Percentiles rank a stretch among this genome's conserved stretches.
Conservation (phyloP, 1,284 basidiomycete species). For the Cutaneotrichosporon cavernicola region DNA sequence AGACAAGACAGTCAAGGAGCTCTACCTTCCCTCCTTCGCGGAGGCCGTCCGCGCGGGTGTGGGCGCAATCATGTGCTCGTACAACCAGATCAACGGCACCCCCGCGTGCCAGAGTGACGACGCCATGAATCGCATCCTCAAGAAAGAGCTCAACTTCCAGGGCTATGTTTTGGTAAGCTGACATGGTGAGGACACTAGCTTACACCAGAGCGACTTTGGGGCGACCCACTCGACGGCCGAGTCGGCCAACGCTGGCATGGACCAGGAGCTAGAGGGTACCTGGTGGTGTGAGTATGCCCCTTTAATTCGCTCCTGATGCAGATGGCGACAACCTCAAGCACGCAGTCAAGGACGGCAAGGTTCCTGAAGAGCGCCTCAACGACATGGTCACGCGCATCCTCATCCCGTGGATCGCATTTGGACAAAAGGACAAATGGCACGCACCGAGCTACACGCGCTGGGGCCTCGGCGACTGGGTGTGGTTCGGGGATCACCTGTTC, state of each 20-base stretch:
- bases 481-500: conserved; percentile 32
- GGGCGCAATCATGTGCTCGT: conserved; percentile 55
- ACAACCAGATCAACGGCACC: conserved; percentile 70
- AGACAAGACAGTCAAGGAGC: conserved; percentile 53
- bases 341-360: conserved; percentile 67
- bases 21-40: conserved; percentile 55
- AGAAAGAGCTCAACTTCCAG: conserved; percentile 64
- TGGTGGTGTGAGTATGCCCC: conserved; percentile 33
- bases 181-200: conserved; percentile 1
- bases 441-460: conserved; percentile 49
- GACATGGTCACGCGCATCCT: conserved; percentile 58
- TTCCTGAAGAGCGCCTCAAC: conserved; percentile 61
- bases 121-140: conserved; percentile 72
- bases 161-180: conserved; percentile 52
- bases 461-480: conserved; percentile 45
- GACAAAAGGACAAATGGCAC: conserved; percentile 63
- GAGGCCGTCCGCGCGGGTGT: conserved; percentile 56
- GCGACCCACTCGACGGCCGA: conserved; percentile 49
- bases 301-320: conserved; percentile 17
- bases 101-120: conserved; percentile 76
- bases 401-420: conserved; percentile 62
- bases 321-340: conserved; percentile 58
- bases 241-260: conserved; percentile 54
- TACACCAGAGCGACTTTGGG: conserved; percentile 37
- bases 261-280: conserved; percentile 55